Evolutionary conservation across 257 asterid genomes (phyloP).

Genomic region (Solanum virginianum): DNA sequence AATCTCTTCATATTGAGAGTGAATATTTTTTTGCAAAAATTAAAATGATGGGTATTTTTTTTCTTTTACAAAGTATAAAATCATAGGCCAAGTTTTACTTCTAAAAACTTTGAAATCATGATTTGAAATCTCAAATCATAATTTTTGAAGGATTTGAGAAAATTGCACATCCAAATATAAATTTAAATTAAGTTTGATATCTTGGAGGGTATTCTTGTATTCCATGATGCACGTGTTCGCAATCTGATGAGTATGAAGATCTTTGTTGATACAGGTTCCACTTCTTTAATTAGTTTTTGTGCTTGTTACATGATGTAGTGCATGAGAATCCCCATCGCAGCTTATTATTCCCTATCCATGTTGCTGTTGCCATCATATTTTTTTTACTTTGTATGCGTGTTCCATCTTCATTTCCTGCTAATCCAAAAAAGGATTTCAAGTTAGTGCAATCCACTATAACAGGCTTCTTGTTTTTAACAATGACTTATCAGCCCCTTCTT

Average conservation of each 20-base stretch:
- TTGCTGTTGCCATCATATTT: neutral
- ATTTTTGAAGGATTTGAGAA: too few relatives aligned
- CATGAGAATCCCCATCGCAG: neutral
- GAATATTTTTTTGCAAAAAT: too few relatives aligned
- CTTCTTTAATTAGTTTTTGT: constrained; percentile 5
- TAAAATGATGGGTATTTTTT: too few relatives aligned
- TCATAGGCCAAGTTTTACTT: too few relatives aligned
- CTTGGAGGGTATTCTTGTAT: too few relatives aligned
- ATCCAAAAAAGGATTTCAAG: neutral
- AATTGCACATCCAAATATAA: too few relatives aligned
- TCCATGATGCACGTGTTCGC: constrained; percentile 85
- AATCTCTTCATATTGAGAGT: too few relatives aligned
- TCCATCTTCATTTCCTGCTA: neutral
- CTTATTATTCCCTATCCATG: neutral
- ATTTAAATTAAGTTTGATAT: too few relatives aligned
- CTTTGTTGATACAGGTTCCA: constrained; percentile 88
- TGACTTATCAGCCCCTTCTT: neutral
- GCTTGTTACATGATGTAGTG: neutral
- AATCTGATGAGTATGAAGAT: constrained; percentile 96
- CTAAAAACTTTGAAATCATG: too few relatives aligned
- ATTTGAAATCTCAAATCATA: too few relatives aligned
- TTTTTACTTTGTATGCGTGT: neutral
- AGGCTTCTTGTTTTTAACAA: neutral
- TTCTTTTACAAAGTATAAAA: too few relatives aligned
- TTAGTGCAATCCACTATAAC: neutral